phyloP scores from a whole-genome alignment of 169 alveolate species.

The Cystoisospora suis region DNA sequence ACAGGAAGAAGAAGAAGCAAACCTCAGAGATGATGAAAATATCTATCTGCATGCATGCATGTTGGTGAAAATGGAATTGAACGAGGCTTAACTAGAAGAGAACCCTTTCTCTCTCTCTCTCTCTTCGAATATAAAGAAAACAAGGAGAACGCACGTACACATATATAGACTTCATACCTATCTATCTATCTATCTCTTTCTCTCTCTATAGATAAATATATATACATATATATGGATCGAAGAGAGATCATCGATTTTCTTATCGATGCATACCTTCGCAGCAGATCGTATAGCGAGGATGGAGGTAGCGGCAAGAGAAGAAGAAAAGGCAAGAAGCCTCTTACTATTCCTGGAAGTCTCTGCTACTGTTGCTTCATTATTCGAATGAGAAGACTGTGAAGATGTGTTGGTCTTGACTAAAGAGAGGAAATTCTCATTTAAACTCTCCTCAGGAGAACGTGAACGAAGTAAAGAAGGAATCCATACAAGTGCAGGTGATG shows the following conservation, averaged over 20 bases:
- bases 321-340: not conserved
- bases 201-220: not conserved
- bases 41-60: too few species aligned
- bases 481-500: too few species aligned
- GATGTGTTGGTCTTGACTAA: not conserved
- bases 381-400: not conserved
- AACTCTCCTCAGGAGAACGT: not conserved
- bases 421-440: not conserved
- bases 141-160: not conserved
- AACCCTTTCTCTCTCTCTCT: not conserved
- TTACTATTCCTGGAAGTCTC: too few species aligned
- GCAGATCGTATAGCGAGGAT: slow-evolving; percentile 1
- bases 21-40: too few species aligned
- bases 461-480: too few species aligned
- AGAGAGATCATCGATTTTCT: not conserved
- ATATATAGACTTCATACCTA: not conserved
- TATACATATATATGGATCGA: too few species aligned
- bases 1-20: too few species aligned
- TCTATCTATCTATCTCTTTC: not conserved
- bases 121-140: not conserved
- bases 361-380: not conserved
- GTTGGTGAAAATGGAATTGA: too few species aligned
- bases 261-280: not conserved
- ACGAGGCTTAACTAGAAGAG: too few species aligned
- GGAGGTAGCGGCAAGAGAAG: not conserved